A percentile compares a stretch with the other conserved stretches of the same genome.
Conservation (phyloP, 176 grass and related monocot species). For the Aegilops longissima region DNA sequence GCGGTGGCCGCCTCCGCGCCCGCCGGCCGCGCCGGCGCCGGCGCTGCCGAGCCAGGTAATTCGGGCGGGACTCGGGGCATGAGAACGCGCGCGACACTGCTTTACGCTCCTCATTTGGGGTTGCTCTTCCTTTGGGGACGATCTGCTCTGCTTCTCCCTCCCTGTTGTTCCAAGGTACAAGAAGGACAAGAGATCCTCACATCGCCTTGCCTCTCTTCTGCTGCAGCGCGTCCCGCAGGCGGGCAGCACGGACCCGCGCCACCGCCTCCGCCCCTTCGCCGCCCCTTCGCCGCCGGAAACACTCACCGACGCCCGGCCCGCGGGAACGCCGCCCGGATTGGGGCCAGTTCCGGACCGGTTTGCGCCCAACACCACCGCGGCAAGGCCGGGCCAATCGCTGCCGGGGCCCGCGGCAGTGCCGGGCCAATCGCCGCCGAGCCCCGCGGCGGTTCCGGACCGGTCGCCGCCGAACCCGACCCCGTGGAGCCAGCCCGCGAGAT, state of each 20-base stretch:
- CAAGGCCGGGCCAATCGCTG: slow-evolving; percentile 12
- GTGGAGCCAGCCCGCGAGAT: slow-evolving; percentile 13
- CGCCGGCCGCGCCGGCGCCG: neutral
- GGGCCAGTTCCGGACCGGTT: neutral
- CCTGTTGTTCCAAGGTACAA: too few species aligned
- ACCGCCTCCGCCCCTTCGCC: slow-evolving; percentile 46
- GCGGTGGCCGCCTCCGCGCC: slow-evolving; percentile 15
- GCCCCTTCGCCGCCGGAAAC: slow-evolving; percentile 19
- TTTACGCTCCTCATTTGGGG: neutral
- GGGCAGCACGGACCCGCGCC: slow-evolving; percentile 29
- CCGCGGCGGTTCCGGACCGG: neutral
- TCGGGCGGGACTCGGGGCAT: too few species aligned
- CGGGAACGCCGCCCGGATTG: neutral
- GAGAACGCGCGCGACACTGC: neutral
- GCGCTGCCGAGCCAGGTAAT: slow-evolving; percentile 20
- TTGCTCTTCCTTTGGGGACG: too few species aligned
- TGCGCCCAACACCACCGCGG: neutral
- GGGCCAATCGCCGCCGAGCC: neutral
- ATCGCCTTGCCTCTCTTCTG: neutral
- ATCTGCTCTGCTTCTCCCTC: too few species aligned
- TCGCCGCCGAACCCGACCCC: neutral
- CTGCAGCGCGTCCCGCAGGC: slow-evolving; percentile 26
- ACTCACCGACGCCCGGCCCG: neutral
- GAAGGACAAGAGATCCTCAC: neutral
- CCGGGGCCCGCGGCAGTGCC: neutral